Conservation (phyloP, 1,139 yeast genomes). For the Zhuliangozyma parablackwelliae region DNA sequence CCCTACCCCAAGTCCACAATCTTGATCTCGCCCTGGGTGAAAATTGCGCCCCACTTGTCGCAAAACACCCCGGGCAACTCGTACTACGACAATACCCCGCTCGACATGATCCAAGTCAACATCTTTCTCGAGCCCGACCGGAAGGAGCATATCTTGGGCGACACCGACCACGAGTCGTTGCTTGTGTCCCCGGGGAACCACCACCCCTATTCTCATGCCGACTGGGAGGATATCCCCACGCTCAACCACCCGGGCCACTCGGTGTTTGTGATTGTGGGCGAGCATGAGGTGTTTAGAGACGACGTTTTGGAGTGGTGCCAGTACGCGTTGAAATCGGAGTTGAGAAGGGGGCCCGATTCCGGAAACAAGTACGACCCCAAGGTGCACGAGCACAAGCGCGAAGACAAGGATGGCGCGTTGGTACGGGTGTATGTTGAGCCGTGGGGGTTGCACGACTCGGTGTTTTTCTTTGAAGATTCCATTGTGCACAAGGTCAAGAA, state of each 20-base stretch:
- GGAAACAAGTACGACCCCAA: constrained; percentile 16
- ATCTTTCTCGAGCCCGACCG: constrained; percentile 5
- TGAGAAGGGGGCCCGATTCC: constrained; percentile 23
- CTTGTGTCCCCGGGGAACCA: constrained; percentile 14
- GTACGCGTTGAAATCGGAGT: constrained; percentile 27
- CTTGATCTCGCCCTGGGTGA: constrained; percentile 40
- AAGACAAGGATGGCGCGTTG: constrained; percentile 13
- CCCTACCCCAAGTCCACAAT: constrained; percentile 30
- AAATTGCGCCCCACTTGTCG: constrained; percentile 9
- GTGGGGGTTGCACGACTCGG: constrained; percentile 41
- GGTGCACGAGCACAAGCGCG: constrained; percentile 15
- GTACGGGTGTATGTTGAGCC: constrained; percentile 32
- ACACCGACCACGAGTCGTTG: constrained; percentile 6
- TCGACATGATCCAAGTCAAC: constrained; percentile 27
- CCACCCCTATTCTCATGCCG: constrained; percentile 14
- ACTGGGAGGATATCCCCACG: constrained; percentile 35
- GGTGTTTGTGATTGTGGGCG: constrained; percentile 34
- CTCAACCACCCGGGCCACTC: constrained; percentile 22
- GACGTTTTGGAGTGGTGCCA: constrained; percentile 36
- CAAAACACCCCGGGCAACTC: constrained; percentile 26
- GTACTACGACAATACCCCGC: constrained; percentile 26
- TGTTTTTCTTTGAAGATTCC: constrained; percentile 30
- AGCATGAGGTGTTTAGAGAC: constrained; percentile 43
- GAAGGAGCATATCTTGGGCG: constrained; percentile 10
- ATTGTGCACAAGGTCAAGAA: constrained; percentile 11